Conservation (phyloP, 2,329 filamentous ascomycete species). For the Pezicula radicicola region DNA sequence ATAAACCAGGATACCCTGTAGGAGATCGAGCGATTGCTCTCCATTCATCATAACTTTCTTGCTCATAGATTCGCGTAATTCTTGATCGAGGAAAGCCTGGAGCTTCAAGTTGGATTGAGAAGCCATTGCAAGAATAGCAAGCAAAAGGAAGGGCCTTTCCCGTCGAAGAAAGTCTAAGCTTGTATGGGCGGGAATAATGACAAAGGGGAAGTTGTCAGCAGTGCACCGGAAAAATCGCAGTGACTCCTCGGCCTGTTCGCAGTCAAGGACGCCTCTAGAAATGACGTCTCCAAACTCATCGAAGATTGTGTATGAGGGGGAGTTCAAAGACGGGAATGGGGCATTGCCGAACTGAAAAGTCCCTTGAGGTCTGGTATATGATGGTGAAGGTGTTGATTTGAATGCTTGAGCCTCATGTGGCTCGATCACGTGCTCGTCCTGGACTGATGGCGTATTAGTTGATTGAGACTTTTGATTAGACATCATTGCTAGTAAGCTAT, state of each 20-base stretch:
- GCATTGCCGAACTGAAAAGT: background rate
- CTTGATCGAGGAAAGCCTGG: constrained; percentile 52
- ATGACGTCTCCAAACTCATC: constrained; percentile 28
- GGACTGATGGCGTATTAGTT: background rate
- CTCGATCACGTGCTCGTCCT: background rate
- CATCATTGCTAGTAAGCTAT: constrained; percentile 16
- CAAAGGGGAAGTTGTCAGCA: constrained; percentile 18
- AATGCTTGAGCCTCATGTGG: background rate
- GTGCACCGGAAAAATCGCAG: constrained; percentile 9
- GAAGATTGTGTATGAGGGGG: constrained; percentile 46
- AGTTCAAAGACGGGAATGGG: constrained; percentile 42
- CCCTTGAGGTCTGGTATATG: background rate
- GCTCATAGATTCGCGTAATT: constrained; percentile 54
- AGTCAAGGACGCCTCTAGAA: constrained; percentile 9
- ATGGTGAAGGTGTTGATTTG: background rate
- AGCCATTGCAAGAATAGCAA: constrained; percentile 50
- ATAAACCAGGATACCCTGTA: constrained; percentile 56
- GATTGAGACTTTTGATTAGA: constrained; percentile 9
- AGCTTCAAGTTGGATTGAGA: constrained; percentile 47
- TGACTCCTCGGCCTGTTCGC: constrained; percentile 13
- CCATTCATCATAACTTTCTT: constrained; percentile 54
- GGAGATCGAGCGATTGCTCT: constrained; percentile 52
- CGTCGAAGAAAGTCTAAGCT: constrained; percentile 40
- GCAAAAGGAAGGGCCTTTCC: constrained; percentile 49
- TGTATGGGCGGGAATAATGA: constrained; percentile 31